Evolutionary conservation across 768 basidiomycete genomes (phyloP), one percentile per base, ranked within the genome.

Genomic region (Mycena floridula): DNA sequence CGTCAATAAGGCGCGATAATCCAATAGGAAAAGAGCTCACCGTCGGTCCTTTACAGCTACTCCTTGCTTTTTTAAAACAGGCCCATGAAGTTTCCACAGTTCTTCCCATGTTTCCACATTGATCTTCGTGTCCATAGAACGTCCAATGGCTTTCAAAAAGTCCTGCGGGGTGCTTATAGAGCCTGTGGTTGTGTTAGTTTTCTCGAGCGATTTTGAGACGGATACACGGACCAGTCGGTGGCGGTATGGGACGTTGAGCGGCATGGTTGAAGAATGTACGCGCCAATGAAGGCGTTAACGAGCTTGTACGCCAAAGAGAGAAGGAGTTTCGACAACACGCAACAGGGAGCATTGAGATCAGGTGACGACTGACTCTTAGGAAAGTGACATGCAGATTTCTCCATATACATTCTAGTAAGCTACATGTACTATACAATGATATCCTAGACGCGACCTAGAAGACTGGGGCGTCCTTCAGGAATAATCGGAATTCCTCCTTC

Each of bases 401-500:
- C n/a, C n/a, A n/a, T n/a, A n/a, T n/a, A n/a, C n/a, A n/a, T n/a
- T n/a, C n/a, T n/a, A n/a, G n/a, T n/a, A n/a, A n/a, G n/a, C n/a
- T n/a, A n/a, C n/a, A n/a, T n/a, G n/a, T n/a, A n/a, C n/a, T n/a
- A n/a, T n/a, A n/a, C n/a, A n/a, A n/a, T n/a, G n/a, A n/a, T n/a
- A n/a, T n/a, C n/a, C n/a, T n/a, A n/a, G n/a, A n/a, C n/a, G n/a
- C n/a, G n/a, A 35, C 13, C 43, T 45, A 92, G 60, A 97, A 95
- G 25, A 92, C 86, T 3, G 94, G 93, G 21, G 94, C 92, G 61
- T 94, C 86, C 45, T 76, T 74, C 51, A 99, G 64, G 60, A 97
- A 97, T 47, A 99, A 56, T 53, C 68, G 73, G 5, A 65, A 66
- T 61, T 96, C 95, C 56, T 96, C 89, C 53, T 81, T 85, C 72